phyloP scores from a whole-genome alignment of 768 basidiomycete genomes.

The Kondoa malvinella region DNA sequence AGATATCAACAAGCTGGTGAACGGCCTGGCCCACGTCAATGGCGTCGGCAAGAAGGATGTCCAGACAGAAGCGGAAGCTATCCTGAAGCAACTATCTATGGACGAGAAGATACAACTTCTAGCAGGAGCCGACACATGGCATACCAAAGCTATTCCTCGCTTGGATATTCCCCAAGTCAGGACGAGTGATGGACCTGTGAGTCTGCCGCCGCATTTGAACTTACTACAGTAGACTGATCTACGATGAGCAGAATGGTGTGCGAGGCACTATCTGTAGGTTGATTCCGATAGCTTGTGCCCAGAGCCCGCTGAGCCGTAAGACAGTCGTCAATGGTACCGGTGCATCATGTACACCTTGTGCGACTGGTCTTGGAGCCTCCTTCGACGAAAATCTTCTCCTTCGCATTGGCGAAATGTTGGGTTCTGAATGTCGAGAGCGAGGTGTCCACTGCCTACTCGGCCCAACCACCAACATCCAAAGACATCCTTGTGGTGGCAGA shows the following conservation, averaged over 20 bases:
- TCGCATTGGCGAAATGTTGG: slow-evolving; percentile 40
- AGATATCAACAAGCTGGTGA: too few relatives aligned
- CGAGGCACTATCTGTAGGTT: slow-evolving; percentile 19
- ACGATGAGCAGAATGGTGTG: slow-evolving; percentile 23
- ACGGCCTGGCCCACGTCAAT: too few relatives aligned
- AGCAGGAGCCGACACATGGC: slow-evolving; percentile 21
- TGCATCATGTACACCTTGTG: slow-evolving; percentile 44
- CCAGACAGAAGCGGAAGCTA: too few relatives aligned
- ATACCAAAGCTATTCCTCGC: slow-evolving; percentile 11
- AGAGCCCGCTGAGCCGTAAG: neutral
- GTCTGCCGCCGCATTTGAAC: too few relatives aligned
- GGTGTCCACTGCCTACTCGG: slow-evolving; percentile 30
- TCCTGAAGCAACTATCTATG: slow-evolving; percentile 14
- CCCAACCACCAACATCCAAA: slow-evolving; percentile 31
- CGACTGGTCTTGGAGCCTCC: slow-evolving; percentile 43
- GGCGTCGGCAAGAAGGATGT: too few relatives aligned
- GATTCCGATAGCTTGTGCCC: neutral
- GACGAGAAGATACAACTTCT: slow-evolving; percentile 21
- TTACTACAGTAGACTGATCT: too few relatives aligned
- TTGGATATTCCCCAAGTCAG: slow-evolving; percentile 16
- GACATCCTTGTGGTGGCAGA: slow-evolving; percentile 30
- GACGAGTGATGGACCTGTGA: slow-evolving; percentile 8
- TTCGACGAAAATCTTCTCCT: slow-evolving; percentile 41
- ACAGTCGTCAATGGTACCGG: too few relatives aligned
- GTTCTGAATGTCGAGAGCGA: slow-evolving; percentile 42